phyloP scores from a whole-genome alignment of 306 rosid genomes.

The Crotalaria pallida region DNA sequence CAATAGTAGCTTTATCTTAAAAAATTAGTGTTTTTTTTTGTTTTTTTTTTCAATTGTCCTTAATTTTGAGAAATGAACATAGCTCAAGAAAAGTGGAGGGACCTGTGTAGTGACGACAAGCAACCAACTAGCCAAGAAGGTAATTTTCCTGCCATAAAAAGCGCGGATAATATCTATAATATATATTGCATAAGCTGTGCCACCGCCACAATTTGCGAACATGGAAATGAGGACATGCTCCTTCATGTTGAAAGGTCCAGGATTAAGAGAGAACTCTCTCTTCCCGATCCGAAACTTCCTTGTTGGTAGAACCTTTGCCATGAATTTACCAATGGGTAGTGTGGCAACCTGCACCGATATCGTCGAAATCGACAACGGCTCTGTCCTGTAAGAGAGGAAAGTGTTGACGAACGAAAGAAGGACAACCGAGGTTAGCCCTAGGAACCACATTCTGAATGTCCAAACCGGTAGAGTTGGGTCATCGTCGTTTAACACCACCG shows the following conservation, averaged over 20 bases:
- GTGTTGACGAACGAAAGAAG: slow-evolving; percentile 61
- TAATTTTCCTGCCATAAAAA: slow-evolving; percentile 41
- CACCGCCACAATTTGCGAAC: slow-evolving; percentile 63
- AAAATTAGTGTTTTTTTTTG: no score
- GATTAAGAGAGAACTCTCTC: slow-evolving; percentile 40
- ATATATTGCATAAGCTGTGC: slow-evolving; percentile 51
- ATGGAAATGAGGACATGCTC: slow-evolving; percentile 74
- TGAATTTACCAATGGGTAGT: slow-evolving; percentile 58
- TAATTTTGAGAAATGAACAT: no score
- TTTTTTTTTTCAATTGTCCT: no score
- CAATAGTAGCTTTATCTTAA: no score
- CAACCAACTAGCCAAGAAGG: slow-evolving; percentile 46
- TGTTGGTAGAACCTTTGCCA: slow-evolving; percentile 44
- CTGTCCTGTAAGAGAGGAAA: slow-evolving; percentile 47
- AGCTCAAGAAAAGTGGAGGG: neutral
- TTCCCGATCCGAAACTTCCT: slow-evolving; percentile 26
- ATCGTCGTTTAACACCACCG: slow-evolving; percentile 47
- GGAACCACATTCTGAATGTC: slow-evolving; percentile 78
- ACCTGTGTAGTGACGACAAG: slow-evolving; percentile 66
- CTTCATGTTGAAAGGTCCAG: slow-evolving; percentile 71
- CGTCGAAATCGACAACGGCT: slow-evolving; percentile 46
- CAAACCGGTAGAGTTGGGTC: slow-evolving; percentile 54
- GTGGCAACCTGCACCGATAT: slow-evolving; percentile 57
- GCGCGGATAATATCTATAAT: slow-evolving; percentile 54
- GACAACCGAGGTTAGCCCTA: slow-evolving; percentile 43